phyloP scores from a whole-genome alignment of 1,139 yeast species.

The Suhomyces panamericanus region DNA sequence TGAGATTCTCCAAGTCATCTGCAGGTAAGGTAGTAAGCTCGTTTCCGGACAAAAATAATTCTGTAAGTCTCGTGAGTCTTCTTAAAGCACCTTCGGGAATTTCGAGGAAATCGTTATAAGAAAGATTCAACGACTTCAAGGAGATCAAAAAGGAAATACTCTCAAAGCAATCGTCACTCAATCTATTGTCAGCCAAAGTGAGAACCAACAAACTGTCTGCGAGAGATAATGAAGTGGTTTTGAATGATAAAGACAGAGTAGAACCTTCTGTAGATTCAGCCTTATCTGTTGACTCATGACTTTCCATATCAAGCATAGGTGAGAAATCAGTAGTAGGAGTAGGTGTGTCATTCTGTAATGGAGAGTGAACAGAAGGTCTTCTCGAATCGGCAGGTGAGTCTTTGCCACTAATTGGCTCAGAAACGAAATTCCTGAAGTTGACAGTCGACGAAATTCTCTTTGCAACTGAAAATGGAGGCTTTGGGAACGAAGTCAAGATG shows the following conservation, averaged over 20 bases:
- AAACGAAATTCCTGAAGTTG: constrained; percentile 20
- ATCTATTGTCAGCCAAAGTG: constrained; percentile 78
- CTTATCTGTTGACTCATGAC: constrained; percentile 3
- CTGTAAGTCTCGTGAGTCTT: constrained; percentile 57
- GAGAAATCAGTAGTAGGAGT: background rate
- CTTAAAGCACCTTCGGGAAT: constrained; percentile 72
- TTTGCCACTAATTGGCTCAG: constrained; percentile 9
- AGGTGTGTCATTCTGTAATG: constrained; percentile 7
- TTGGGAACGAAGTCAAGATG: constrained; percentile 65
- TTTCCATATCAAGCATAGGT: constrained; percentile 3
- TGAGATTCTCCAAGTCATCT: constrained; percentile 72
- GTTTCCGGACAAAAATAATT: constrained; percentile 84
- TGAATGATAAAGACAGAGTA: constrained; percentile 11
- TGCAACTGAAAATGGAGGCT: constrained; percentile 46
- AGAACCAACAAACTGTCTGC: constrained; percentile 57
- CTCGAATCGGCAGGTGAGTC: constrained; percentile 11
- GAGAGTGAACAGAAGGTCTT: constrained; percentile 15
- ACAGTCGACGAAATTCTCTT: constrained; percentile 38
- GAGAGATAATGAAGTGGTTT: constrained; percentile 30
- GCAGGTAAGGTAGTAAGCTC: constrained; percentile 76
- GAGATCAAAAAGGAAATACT: constrained; percentile 60
- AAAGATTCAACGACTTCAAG: constrained; percentile 66
- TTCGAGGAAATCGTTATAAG: constrained; percentile 83
- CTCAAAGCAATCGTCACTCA: constrained; percentile 76
- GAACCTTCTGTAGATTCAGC: constrained; percentile 8